Conservation (phyloP, 1,284 basidiomycete genomes). For the Moesziomyces globuligerus region DNA sequence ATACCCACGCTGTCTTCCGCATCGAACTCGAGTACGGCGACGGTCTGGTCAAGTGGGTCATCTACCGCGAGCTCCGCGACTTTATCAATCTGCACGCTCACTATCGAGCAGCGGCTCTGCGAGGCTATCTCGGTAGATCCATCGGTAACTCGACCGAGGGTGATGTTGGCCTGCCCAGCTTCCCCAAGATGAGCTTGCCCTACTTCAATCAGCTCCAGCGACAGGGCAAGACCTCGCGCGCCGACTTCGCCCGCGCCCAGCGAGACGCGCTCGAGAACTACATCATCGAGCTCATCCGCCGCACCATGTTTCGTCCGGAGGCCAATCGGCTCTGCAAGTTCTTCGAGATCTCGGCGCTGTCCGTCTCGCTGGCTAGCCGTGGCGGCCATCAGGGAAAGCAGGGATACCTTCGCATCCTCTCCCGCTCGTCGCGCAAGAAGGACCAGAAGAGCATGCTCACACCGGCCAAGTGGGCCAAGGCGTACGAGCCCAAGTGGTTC, state of each 20-base stretch:
- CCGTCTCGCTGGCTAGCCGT: slow-evolving; percentile 81
- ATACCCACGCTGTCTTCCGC: slow-evolving; percentile 83
- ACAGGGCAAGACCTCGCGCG: slow-evolving; percentile 69
- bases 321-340: slow-evolving; percentile 93
- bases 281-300: slow-evolving; percentile 80
- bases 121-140: slow-evolving; percentile 56
- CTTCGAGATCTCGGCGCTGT: slow-evolving; percentile 90
- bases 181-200: slow-evolving; percentile 84
- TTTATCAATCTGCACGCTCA: slow-evolving; percentile 91
- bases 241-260: slow-evolving; percentile 81
- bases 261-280: slow-evolving; percentile 87
- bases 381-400: slow-evolving; percentile 84
- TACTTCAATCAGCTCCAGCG: slow-evolving; percentile 79
- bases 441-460: slow-evolving; percentile 69
- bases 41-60: slow-evolving; percentile 87
- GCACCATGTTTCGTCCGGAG: slow-evolving; percentile 93
- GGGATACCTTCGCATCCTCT: slow-evolving; percentile 76
- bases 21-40: slow-evolving; percentile 98
- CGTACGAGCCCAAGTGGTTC: slow-evolving; percentile 86
- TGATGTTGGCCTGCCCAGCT: slow-evolving; percentile 83
- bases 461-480: slow-evolving; percentile 73
- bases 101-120: slow-evolving; percentile 78
- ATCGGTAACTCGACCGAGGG: slow-evolving; percentile 48
- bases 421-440: slow-evolving; percentile 69
- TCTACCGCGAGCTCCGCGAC: slow-evolving; percentile 92